Percentiles rank a stretch among this genome's conserved stretches.
These are phyloP conservation scores for Hyparrhenia diplandra DNA, from an alignment of 176 grass and related monocot genomes.

Conservation along the genomic window DNA sequence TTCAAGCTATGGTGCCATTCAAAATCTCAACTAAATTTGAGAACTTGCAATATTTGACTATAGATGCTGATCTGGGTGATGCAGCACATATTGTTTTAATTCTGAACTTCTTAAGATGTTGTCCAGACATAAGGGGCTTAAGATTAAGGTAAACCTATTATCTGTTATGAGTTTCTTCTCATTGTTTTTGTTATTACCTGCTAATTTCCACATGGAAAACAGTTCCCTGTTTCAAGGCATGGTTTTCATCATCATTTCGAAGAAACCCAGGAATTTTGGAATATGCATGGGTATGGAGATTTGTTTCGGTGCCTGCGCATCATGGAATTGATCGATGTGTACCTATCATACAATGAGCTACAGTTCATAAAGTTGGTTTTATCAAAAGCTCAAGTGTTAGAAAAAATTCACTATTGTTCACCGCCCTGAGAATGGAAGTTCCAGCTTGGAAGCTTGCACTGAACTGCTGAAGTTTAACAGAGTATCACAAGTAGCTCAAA, in stretches of 20 bases:
- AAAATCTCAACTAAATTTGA: not conserved
- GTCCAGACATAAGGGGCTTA: not conserved
- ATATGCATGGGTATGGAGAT: not conserved
- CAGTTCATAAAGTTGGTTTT: not conserved
- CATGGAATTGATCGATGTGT: not conserved
- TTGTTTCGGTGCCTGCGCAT: not conserved
- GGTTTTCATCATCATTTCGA: not conserved
- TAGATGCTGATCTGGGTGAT: not conserved
- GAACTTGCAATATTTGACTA: not conserved
- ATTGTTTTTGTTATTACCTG: not conserved
- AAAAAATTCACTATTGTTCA: not conserved
- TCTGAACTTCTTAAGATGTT: not conserved
- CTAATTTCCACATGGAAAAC: not conserved
- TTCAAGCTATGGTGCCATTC: not conserved
- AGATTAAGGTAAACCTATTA: not conserved
- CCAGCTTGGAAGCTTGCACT: not conserved
- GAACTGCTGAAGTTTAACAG: not conserved
- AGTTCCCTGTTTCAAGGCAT: not conserved
- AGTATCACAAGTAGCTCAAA: not conserved
- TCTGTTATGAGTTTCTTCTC: not conserved
- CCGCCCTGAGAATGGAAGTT: not conserved
- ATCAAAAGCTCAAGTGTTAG: not conserved
- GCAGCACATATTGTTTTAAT: not conserved
- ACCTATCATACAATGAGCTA: not conserved
- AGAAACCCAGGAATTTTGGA: not conserved